Evolutionary conservation across 2,329 filamentous ascomycete genomes (phyloP).

Genomic region (Sporothrix schenckii): DNA sequence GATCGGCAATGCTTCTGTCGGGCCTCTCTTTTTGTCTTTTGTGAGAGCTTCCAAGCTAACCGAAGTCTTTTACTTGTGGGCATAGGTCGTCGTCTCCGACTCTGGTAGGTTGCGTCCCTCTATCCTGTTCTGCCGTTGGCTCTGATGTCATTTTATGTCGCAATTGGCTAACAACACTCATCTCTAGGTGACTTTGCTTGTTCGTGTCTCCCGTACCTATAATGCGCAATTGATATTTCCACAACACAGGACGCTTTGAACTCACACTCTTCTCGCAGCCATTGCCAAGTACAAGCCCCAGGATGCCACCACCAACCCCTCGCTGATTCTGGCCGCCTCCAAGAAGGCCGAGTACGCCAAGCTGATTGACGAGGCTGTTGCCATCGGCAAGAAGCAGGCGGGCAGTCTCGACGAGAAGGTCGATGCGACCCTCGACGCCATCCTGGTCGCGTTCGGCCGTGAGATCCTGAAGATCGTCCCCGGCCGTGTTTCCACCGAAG

Average conservation of each 20-base stretch:
- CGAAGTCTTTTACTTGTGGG: conserved; percentile 26
- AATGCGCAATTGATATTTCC: not conserved
- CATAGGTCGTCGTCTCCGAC: conserved; percentile 90
- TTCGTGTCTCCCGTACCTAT: conserved; percentile 51
- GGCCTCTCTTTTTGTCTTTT: not conserved
- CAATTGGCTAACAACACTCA: conserved; percentile 42
- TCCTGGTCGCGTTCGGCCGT: conserved; percentile 96
- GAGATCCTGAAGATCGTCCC: conserved; percentile 97
- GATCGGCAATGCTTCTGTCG: not conserved
- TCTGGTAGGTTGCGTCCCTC: conserved; percentile 67
- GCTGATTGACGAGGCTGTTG: conserved; percentile 83
- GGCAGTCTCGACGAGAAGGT: conserved; percentile 76
- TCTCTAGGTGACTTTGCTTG: conserved; percentile 72
- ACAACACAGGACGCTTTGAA: not conserved
- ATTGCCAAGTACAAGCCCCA: conserved; percentile 99
- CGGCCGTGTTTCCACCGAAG: conserved; percentile 98
- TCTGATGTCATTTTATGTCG: conserved; percentile 33
- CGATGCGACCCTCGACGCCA: conserved; percentile 85
- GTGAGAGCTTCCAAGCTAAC: conserved; percentile 37
- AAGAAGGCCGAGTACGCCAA: conserved; percentile 97
- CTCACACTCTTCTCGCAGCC: conserved; percentile 53
- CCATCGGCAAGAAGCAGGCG: conserved; percentile 79
- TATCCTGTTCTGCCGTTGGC: conserved; percentile 26
- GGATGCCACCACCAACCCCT: conserved; percentile 99
- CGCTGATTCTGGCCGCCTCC: conserved; percentile 94